Evolutionary conservation across 306 rosid species (phyloP).

Genomic region (Castanospermum australe): DNA sequence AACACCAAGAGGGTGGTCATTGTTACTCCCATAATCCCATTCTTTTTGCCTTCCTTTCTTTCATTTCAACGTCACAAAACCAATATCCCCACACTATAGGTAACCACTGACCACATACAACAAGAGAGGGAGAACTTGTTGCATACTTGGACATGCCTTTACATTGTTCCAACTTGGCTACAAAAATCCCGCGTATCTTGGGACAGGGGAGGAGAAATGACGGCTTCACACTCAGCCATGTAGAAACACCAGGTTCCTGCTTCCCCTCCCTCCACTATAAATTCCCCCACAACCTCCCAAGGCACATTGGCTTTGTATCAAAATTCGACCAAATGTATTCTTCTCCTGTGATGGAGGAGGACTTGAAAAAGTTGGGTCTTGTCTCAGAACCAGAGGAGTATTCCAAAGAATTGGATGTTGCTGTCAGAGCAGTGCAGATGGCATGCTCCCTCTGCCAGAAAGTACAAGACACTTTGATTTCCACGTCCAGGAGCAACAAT

Average conservation of each 20-base stretch:
- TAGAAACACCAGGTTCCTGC: constrained; percentile 13
- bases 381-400: constrained; percentile 38
- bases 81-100: neutral
- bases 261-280: constrained; percentile 23
- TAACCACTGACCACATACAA: neutral
- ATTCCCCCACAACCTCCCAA: constrained; percentile 29
- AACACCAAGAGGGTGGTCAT: neutral
- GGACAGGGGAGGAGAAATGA: constrained; percentile 29
- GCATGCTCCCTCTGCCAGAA: constrained; percentile 72
- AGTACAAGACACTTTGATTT: constrained; percentile 52
- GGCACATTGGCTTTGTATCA: constrained; percentile 45
- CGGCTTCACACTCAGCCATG: constrained; percentile 32
- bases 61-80: constrained; percentile 25
- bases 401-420: constrained; percentile 67
- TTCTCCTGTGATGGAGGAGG: constrained; percentile 53
- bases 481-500: constrained; percentile 30
- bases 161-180: constrained; percentile 47
- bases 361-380: constrained; percentile 25
- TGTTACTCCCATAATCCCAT: neutral
- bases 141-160: constrained; percentile 59
- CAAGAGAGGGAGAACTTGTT: neutral
- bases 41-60: neutral
- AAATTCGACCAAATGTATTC: constrained; percentile 38
- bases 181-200: constrained; percentile 40
- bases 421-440: constrained; percentile 86